Base-by-base conservation (phyloP, 768 basidiomycete genomes). In the Baorangia bicolor region DNA sequence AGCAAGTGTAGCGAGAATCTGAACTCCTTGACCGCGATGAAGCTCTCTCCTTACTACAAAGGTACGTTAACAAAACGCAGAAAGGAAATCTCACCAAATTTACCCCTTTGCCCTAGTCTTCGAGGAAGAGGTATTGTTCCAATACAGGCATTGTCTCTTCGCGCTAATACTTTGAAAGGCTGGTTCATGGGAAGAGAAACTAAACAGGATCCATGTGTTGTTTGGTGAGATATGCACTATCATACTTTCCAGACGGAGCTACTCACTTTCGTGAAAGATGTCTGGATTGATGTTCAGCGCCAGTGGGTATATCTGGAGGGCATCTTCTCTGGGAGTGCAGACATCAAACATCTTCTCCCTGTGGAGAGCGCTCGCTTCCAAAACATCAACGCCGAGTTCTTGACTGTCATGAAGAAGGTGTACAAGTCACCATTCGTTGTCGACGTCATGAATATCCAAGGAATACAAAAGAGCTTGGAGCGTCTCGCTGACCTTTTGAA, bases 281-380 rank as follows among this genome's bases (percentile, higher is more conserved):
- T 98, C 35, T 99, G 97, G 97, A 97, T 99, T 62, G 97, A 99
- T 64, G 97, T 99, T 16, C 97, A 99, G 64, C 86, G 97, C 8
- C 97, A 99, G 77, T 99, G 97, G 97, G 97, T 99, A 1, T 99
- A 99, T 69, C 81, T 99, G 49, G 97, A 99, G 72, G 97, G 97
- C 40, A 99, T 99, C 64, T 99, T 99, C 75, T 93, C 96, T n/a
- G 95, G 96, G 33, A 98, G 94, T 63, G 97, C 95, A 25, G 97
- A 99, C 68, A 98, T 99, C 81, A 98, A 98, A 70, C 97, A 99
- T 70, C 85, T 99, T 14, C 86, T 99, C 27, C 97, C 97, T 1
- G 90, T 98, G 58, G 97, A 99, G 75, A 94, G 87, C 65, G 85
- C 93, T n/a, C 91, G 97, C 30, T 99, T 99, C 77, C 89, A 91